Percentiles rank a stretch among this genome's conserved stretches.
phyloP scores from a whole-genome alignment of 192 early-diverging fungal species.

The Coemansia sp. region DNA sequence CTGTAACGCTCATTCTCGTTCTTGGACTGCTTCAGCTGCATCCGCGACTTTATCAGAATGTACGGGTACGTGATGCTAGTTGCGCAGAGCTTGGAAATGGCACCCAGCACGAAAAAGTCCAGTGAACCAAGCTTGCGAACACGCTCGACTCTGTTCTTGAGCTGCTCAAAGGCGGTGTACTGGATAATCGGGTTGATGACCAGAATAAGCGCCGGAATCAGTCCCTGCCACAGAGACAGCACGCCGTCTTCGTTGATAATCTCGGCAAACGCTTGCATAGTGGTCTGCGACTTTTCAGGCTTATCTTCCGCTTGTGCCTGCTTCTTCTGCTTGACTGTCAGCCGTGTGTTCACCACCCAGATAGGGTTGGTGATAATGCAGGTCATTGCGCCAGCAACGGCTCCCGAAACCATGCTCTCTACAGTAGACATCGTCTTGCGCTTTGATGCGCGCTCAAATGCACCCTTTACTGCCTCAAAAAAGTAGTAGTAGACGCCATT shows the following conservation, averaged over 20 bases:
- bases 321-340: constrained; percentile 70
- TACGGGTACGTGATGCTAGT: constrained; percentile 98
- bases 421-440: constrained; percentile 69
- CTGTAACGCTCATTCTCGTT: constrained; percentile 73
- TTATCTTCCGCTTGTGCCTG: constrained; percentile 55
- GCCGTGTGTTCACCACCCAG: constrained; percentile 97
- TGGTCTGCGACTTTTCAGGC: constrained; percentile 43
- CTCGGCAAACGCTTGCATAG: constrained; percentile 58
- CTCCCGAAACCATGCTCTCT: constrained; percentile 92
- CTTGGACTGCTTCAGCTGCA: constrained; percentile 90
- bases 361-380: constrained; percentile 94
- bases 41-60: constrained; percentile 96
- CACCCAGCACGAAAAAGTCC: constrained; percentile 96
- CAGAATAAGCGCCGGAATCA: constrained; percentile 91
- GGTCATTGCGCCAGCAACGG: constrained; percentile 80
- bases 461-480: constrained; percentile 85
- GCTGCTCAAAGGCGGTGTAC: constrained; percentile 97
- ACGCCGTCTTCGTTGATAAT: constrained; percentile 90
- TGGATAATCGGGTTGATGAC: constrained; percentile 99
- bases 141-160: constrained; percentile 67
- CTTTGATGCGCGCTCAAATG: constrained; percentile 68
- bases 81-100: constrained; percentile 90
- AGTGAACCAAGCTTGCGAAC: constrained; percentile 68
- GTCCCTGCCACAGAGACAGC: constrained; percentile 85
- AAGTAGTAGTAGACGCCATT: constrained; percentile 87